Conservation (phyloP, 2,329 filamentous ascomycete species). For the Alternaria triticina region DNA sequence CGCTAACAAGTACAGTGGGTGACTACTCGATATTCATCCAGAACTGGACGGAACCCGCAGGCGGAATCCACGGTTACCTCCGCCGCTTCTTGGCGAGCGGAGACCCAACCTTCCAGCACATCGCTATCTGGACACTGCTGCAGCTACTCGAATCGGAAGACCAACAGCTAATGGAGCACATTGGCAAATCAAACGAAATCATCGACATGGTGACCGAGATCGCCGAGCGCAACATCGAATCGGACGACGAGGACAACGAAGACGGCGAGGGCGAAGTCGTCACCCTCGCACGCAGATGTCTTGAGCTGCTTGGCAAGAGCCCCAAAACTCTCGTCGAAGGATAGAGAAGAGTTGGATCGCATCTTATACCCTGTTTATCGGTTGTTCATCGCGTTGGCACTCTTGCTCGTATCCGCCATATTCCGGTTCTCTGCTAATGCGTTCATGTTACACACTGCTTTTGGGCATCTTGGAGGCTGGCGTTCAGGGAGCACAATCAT, state of each 20-base stretch:
- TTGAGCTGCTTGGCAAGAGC: slow-evolving; percentile 82
- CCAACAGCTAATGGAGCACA: slow-evolving; percentile 82
- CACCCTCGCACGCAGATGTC: slow-evolving; percentile 84
- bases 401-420: slow-evolving; percentile 26
- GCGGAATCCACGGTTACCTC: slow-evolving; percentile 94
- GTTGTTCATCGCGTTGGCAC: slow-evolving; percentile 20
- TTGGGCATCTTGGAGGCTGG: slow-evolving; percentile 26
- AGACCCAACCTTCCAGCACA: slow-evolving; percentile 97
- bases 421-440: slow-evolving; percentile 33
- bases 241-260: slow-evolving; percentile 83
- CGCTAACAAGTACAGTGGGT: slow-evolving; percentile 68
- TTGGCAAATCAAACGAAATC: slow-evolving; percentile 88
- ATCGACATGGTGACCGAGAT: slow-evolving; percentile 92
- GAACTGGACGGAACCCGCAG: slow-evolving; percentile 90
- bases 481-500: slow-evolving; percentile 39
- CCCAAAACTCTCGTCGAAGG: slow-evolving; percentile 85
- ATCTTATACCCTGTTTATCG: slow-evolving; percentile 33
- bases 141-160: slow-evolving; percentile 97
- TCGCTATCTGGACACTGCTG: slow-evolving; percentile 96
- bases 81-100: slow-evolving; percentile 91
- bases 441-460: slow-evolving; percentile 28
- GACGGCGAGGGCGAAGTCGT: slow-evolving; percentile 94
- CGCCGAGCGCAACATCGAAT: slow-evolving; percentile 85
- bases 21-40: slow-evolving; percentile 96
- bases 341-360: slow-evolving; percentile 49